Conservation (phyloP, 495 filamentous ascomycete genomes). For the Beverwykella pulmonaria region DNA sequence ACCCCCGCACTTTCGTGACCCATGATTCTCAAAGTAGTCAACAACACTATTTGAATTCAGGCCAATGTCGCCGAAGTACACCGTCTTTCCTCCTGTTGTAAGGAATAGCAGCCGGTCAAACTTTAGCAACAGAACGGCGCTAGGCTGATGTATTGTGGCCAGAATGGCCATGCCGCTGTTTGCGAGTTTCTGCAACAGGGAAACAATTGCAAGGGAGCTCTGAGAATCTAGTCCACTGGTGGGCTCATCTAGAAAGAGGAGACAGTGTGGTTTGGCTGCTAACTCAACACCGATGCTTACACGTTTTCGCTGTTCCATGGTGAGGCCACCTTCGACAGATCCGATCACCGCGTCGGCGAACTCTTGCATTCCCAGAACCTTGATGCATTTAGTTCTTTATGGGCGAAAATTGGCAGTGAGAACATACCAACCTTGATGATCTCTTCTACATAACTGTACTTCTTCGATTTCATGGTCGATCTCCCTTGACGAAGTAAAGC, state of each 20-base stretch:
- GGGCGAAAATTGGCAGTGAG: too few species aligned
- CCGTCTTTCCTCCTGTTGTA: conserved; percentile 73
- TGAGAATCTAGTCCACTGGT: conserved; percentile 82
- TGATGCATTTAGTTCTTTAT: too few species aligned
- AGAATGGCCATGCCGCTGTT: conserved; percentile 80
- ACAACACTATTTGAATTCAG: conserved; percentile 70
- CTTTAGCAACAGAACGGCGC: conserved; percentile 80
- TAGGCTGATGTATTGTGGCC: conserved; percentile 91
- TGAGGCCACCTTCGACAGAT: conserved; percentile 29
- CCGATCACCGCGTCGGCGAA: conserved; percentile 37
- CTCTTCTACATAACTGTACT: too few species aligned
- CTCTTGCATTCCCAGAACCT: conserved; percentile 29
- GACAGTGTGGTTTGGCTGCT: conserved; percentile 31
- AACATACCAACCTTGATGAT: too few species aligned
- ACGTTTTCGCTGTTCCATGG: conserved; percentile 38
- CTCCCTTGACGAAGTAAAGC: conserved; percentile 35
- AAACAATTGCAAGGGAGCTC: conserved; percentile 78
- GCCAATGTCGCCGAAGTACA: conserved; percentile 90
- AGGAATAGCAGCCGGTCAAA: conserved; percentile 85
- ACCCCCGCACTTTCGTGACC: conserved; percentile 69
- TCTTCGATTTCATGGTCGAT: conserved; percentile 34
- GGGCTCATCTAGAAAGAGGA: conserved; percentile 55
- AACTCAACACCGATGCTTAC: conserved; percentile 39
- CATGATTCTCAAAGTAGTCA: conserved; percentile 77
- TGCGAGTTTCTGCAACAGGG: conserved; percentile 74